Percentiles rank a stretch among this genome's conserved stretches.
These are phyloP conservation scores for Zygoascus hellenicus DNA, from an alignment of 1,139 yeast genomes.

Conservation along the genomic window DNA sequence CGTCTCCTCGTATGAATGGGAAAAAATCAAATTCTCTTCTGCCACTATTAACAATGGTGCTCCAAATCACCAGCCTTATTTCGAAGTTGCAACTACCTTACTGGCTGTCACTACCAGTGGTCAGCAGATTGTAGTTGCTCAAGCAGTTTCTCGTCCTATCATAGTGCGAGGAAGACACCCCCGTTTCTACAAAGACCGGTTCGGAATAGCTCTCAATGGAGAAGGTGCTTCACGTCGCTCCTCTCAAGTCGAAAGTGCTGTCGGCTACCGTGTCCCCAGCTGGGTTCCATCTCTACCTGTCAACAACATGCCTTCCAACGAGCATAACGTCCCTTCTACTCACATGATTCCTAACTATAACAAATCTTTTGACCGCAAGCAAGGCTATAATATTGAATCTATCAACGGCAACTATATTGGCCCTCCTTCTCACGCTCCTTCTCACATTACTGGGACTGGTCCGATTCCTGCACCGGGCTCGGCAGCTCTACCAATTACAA, in stretches of 20 bases:
- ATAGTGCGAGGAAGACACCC: conserved; percentile 66
- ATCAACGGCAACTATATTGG: not conserved
- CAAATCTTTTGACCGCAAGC: not conserved
- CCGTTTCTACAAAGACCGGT: conserved; percentile 41
- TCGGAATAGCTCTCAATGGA: conserved; percentile 10
- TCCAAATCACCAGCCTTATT: conserved; percentile 15
- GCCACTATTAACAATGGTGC: conserved; percentile 17
- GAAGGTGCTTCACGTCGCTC: conserved; percentile 10
- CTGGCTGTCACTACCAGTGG: conserved; percentile 11
- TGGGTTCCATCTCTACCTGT: not conserved
- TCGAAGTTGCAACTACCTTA: conserved; percentile 11
- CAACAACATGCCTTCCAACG: not conserved
- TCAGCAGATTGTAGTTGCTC: conserved; percentile 4
- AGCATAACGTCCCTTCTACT: not conserved
- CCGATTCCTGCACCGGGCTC: not conserved
- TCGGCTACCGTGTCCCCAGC: conserved; percentile 1
- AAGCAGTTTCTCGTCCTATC: conserved; percentile 38
- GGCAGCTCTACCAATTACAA: not conserved
- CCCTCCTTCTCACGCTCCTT: not conserved
- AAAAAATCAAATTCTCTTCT: conserved; percentile 15
- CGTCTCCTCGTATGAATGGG: conserved; percentile 10
- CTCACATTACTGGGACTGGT: too few relatives aligned
- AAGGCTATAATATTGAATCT: not conserved
- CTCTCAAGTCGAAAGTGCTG: not conserved
- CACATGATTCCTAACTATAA: not conserved